Evolutionary conservation across 2,329 filamentous ascomycete species (phyloP).

Genomic region (Metarhizium sp.): DNA sequence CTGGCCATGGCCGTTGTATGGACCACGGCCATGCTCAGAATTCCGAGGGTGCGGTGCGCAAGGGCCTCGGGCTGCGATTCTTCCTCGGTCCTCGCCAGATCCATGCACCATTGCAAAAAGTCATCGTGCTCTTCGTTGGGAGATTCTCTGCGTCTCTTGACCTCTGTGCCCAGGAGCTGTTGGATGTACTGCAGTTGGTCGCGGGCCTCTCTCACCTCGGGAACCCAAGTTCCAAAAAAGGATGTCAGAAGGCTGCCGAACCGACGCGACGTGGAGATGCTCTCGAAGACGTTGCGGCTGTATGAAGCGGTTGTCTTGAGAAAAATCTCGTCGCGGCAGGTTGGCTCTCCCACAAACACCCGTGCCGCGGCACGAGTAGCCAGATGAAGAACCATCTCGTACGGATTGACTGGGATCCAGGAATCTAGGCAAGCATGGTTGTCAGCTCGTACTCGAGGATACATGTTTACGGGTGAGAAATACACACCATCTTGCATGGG

Average conservation of each 20-base stretch:
- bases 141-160: slow-evolving; percentile 1
- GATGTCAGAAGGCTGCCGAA: slow-evolving; percentile 3
- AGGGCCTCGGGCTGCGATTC: slow-evolving; percentile 7
- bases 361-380: slow-evolving; percentile 8
- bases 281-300: slow-evolving; percentile 9
- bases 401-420: slow-evolving; percentile 6
- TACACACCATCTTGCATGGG: background rate
- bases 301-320: slow-evolving; percentile 8
- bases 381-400: slow-evolving; percentile 8
- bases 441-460: too few relatives aligned
- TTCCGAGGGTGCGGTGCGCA: slow-evolving; percentile 8
- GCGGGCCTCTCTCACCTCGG: slow-evolving; percentile 6
- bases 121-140: slow-evolving; percentile 8
- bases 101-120: slow-evolving; percentile 11
- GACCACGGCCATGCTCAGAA: slow-evolving; percentile 11
- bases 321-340: slow-evolving; percentile 8
- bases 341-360: slow-evolving; percentile 9
- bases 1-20: slow-evolving; percentile 12
- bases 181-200: slow-evolving; percentile 8
- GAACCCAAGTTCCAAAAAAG: slow-evolving; percentile 1
- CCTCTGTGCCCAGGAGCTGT: slow-evolving; percentile 6
- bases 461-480: too few relatives aligned
- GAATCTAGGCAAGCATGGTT: background rate
- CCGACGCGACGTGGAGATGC: slow-evolving; percentile 7
- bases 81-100: slow-evolving; percentile 7